These are phyloP conservation scores for Podosphaera xanthii DNA, from an alignment of 2,329 filamentous ascomycete genomes.

Conservation along the genomic window DNA sequence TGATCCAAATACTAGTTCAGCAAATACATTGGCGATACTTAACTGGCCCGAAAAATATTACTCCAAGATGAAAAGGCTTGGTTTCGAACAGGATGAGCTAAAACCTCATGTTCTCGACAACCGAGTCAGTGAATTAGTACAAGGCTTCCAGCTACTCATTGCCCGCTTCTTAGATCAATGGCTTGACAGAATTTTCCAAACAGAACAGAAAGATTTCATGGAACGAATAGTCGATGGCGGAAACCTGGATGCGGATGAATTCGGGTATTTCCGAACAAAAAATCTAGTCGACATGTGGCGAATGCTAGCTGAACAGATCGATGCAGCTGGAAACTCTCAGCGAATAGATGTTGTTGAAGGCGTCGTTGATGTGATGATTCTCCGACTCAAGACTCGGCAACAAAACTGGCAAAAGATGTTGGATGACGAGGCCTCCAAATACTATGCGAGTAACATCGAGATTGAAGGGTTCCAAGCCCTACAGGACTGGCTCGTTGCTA, in stretches of 20 bases:
- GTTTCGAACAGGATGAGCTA: constrained; percentile 54
- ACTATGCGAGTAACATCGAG: constrained; percentile 33
- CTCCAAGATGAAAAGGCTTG: constrained; percentile 79
- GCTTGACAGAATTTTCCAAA: constrained; percentile 78
- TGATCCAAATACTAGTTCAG: constrained; percentile 61
- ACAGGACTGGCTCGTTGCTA: constrained; percentile 89
- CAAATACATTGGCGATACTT: constrained; percentile 75
- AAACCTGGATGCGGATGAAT: constrained; percentile 67
- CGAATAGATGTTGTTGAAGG: constrained; percentile 82
- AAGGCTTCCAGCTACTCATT: constrained; percentile 85
- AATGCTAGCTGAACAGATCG: constrained; percentile 84
- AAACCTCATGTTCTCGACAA: constrained; percentile 74
- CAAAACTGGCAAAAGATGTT: constrained; percentile 71
- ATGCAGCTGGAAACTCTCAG: constrained; percentile 63
- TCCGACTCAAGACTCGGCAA: constrained; percentile 62
- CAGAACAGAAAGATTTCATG: constrained; percentile 62
- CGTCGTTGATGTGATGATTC: constrained; percentile 88
- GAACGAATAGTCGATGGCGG: constrained; percentile 50
- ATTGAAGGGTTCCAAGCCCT: constrained; percentile 52
- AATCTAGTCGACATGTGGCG: constrained; percentile 90
- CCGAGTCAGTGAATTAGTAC: constrained; percentile 69
- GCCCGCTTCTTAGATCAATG: constrained; percentile 91
- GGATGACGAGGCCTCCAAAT: constrained; percentile 61
- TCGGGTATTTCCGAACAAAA: constrained; percentile 78
- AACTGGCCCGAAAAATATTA: constrained; percentile 95